Conservation (phyloP, 164 flowering plant species). For the Nymphaea thermarum region DNA sequence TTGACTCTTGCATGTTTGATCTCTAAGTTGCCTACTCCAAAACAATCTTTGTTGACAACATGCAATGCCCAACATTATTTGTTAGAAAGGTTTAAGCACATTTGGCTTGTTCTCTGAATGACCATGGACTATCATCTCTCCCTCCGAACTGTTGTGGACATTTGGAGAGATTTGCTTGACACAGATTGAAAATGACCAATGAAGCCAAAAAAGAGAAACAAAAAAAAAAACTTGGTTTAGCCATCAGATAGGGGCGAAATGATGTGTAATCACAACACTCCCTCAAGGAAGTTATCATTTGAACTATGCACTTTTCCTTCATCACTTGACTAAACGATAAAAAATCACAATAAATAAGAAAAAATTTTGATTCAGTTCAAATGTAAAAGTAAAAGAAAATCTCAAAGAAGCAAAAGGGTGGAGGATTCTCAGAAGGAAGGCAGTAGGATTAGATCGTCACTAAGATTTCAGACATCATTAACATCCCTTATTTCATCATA, state of each 20-base stretch:
- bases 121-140: neutral
- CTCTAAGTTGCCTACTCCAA: neutral
- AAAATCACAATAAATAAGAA: neutral
- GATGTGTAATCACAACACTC: constrained; percentile 6
- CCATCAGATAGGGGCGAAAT: constrained; percentile 19
- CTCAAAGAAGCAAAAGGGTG: neutral
- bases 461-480: neutral
- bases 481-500: constrained; percentile 1
- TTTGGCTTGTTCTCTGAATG: neutral
- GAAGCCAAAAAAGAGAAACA: neutral
- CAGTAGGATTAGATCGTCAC: constrained; percentile 10
- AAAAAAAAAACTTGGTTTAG: neutral
- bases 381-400: neutral
- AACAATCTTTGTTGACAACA: neutral
- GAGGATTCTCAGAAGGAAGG: constrained; percentile 10
- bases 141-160: neutral
- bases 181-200: neutral
- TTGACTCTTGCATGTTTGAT: too few species aligned
- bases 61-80: neutral
- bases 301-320: constrained; percentile 13
- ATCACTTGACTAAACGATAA: constrained; percentile 5
- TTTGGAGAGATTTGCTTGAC: neutral
- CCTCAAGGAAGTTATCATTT: constrained; percentile 7
- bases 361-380: neutral
- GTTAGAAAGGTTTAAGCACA: neutral